These are phyloP conservation scores for Xanthoconium stramineum DNA, from an alignment of 768 basidiomycete species.

Conservation along the genomic window DNA sequence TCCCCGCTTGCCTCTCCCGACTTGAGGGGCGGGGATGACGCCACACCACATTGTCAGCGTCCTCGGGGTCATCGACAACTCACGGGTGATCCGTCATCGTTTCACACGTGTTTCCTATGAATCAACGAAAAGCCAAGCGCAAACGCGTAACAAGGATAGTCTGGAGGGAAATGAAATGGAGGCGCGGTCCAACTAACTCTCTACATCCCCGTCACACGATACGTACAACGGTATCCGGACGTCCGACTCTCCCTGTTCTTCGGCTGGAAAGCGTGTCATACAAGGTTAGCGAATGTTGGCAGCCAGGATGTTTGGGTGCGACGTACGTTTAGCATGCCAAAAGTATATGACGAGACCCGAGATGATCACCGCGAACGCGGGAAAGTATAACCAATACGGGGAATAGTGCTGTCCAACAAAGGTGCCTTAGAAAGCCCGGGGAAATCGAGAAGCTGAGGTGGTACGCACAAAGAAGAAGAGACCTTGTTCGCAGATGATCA, in stretches of 20 bases:
- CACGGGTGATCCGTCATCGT: not conserved
- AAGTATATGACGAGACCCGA: slow-evolving; percentile 78
- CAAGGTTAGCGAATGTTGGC: too few species aligned
- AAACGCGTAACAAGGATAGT: not conserved
- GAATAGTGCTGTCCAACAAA: slow-evolving; percentile 56
- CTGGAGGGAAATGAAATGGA: not conserved
- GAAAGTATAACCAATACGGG: slow-evolving; percentile 89
- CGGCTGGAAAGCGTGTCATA: slow-evolving; percentile 44
- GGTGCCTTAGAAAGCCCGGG: not conserved
- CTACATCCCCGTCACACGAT: not conserved
- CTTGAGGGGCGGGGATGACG: not conserved
- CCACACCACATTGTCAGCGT: not conserved
- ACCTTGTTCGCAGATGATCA: slow-evolving; percentile 26
- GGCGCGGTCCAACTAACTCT: slow-evolving; percentile 1
- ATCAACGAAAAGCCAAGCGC: not conserved
- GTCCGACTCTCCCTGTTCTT: slow-evolving; percentile 58
- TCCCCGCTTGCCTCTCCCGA: not conserved
- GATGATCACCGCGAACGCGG: slow-evolving; percentile 69
- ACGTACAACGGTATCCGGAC: slow-evolving; percentile 23
- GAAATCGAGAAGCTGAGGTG: not conserved
- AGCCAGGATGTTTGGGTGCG: not conserved
- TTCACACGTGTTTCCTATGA: not conserved
- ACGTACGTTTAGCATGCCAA: slow-evolving; percentile 79
- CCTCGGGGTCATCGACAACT: not conserved
- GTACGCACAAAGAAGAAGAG: slow-evolving; percentile 50